Conservation (phyloP, 176 grass and related monocot species). For the Avena atlantica region DNA sequence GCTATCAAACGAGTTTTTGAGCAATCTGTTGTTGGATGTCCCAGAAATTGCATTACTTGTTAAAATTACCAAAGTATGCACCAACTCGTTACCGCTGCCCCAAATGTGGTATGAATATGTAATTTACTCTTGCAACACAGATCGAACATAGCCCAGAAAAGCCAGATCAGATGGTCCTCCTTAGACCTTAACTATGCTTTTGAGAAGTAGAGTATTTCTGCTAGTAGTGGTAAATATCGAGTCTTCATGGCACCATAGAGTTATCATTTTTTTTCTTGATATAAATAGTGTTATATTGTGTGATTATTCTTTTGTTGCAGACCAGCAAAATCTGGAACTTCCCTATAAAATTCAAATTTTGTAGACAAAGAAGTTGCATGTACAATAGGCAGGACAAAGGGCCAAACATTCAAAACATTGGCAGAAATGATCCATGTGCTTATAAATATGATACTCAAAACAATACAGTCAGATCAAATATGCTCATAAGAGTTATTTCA, state of each 20-base stretch:
- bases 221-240: background rate
- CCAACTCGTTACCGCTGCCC: too few relatives aligned
- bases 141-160: background rate
- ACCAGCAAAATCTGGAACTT: background rate
- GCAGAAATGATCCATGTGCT: background rate
- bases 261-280: background rate
- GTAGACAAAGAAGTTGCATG: background rate
- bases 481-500: background rate
- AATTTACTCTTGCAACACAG: background rate
- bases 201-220: slow-evolving; percentile 1
- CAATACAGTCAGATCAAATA: too few relatives aligned
- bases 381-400: background rate
- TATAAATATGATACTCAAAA: background rate
- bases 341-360: background rate
- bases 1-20: too few relatives aligned
- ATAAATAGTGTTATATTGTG: background rate
- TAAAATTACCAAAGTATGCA: too few relatives aligned
- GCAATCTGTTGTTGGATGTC: too few relatives aligned
- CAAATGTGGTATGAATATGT: too few relatives aligned
- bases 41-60: too few relatives aligned
- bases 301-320: background rate
- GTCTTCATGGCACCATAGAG: background rate
- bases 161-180: background rate
- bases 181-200: background rate
- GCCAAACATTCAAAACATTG: background rate